Conservation (phyloP, 2,329 filamentous ascomycete species). For the Epichloe coenophiala region DNA sequence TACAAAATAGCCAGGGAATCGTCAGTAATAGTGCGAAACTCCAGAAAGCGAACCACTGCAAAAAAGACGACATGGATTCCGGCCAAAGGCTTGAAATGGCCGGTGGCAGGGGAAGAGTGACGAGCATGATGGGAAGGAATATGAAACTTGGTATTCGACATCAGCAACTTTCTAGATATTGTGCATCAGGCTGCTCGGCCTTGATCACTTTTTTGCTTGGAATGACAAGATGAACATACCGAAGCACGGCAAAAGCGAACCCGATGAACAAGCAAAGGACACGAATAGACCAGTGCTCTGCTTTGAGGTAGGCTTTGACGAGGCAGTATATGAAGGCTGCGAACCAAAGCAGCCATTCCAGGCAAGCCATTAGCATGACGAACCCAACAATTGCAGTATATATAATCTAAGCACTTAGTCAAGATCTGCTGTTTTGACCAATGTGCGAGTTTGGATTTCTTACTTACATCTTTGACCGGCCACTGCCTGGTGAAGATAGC, state of each 20-base stretch:
- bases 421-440: no score
- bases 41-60: conserved; percentile 96
- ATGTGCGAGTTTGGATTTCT: background rate
- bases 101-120: conserved; percentile 72
- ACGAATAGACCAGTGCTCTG: conserved; percentile 73
- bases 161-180: background rate
- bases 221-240: conserved; percentile 35
- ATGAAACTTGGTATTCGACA: conserved; percentile 42
- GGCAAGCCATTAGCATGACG: conserved; percentile 68
- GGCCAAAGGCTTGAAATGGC: conserved; percentile 65
- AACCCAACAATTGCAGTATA: conserved; percentile 71
- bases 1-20: conserved; percentile 83
- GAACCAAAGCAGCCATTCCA: conserved; percentile 94
- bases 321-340: conserved; percentile 90
- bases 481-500: conserved; percentile 28
- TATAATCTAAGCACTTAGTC: conserved; percentile 48
- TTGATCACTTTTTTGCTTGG: background rate
- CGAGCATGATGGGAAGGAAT: conserved; percentile 87
- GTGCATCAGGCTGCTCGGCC: background rate
- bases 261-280: conserved; percentile 66
- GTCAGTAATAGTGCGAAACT: conserved; percentile 75
- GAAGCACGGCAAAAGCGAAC: conserved; percentile 56
- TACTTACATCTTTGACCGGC: conserved; percentile 32
- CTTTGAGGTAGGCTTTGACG: conserved; percentile 76
- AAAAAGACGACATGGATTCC: conserved; percentile 42